Base-by-base conservation (phyloP, 352 stramenopile genomes). In the Nothophytophthora sp. region DNA sequence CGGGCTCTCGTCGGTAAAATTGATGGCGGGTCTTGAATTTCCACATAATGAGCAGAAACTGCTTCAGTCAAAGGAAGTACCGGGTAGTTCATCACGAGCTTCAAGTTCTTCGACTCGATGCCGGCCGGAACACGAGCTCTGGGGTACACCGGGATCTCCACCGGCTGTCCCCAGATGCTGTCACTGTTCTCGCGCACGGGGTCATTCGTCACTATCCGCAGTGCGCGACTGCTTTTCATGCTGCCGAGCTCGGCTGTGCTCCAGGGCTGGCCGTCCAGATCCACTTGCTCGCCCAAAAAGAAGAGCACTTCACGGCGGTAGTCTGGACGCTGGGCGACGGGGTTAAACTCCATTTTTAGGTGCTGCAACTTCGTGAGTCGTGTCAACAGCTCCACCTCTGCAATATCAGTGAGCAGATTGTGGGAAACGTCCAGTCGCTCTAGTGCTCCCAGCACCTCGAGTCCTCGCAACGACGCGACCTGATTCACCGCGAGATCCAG, bases 281-380 rank as follows among this genome's bases (percentile, higher is more conserved):
- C 76, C 12, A 95, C 47, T 11, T 40, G 29, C 43, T 86, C 73
- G 6, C 83, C 76, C 22, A 95, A 46, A 48, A 83, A 93, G 30
- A 95, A 94, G 1, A 94, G 40, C 15, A 92, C 74, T 46, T 95
- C 83, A 19, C 86, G 71, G 28, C 86, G 70, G 50, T 94, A 92
- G 28, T 95, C 86, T 8, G 86, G 77, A 20, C 81, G 67, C 5
- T 62, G 54, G 16, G 81, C 63, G 28, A 95, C 78, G 15, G 81
- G 83, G 30, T 95, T 95, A n/a, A 86, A 81, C 36, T 72, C 67
- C 39, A 95, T 52, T 9, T 79, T 68, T 15, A 94, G 41, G 3
- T 58, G 57, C 4, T 46, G 53, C 1, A 95, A 66, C 18, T 59
- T 57, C 4, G 38, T 35, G n/a, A 92, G 29, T 23, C 49, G 50